Evolutionary conservation across 2,329 filamentous ascomycete genomes (phyloP).

Genomic region (Coniochaeta ligniaria): DNA sequence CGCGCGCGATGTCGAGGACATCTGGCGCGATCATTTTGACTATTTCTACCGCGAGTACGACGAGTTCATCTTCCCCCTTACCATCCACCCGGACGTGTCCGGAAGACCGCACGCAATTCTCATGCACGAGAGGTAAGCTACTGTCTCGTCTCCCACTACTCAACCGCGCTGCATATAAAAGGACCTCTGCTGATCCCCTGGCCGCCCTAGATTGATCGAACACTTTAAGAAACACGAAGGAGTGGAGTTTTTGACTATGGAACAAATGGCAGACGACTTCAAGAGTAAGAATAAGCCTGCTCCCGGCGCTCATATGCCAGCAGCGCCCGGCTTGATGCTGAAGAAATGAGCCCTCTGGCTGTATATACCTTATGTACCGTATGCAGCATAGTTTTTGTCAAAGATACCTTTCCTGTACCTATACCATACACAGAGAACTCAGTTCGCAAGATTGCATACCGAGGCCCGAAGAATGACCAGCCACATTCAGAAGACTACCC

Average conservation of each 20-base stretch:
- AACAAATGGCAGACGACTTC: constrained; percentile 66
- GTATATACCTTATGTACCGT: no score
- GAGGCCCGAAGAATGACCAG: no score
- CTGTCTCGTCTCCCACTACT: not conserved
- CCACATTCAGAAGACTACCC: not conserved
- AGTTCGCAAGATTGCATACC: no score
- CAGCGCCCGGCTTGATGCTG: constrained; percentile 43
- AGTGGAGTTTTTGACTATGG: constrained; percentile 62
- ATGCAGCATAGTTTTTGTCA: not conserved
- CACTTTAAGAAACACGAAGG: constrained; percentile 56
- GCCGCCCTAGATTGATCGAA: constrained; percentile 43
- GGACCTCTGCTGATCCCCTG: not conserved
- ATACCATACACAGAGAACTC: not conserved
- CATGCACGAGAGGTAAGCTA: constrained; percentile 58
- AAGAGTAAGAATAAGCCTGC: constrained; percentile 56
- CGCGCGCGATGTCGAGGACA: constrained; percentile 49
- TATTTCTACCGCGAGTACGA: constrained; percentile 74
- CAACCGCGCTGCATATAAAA: not conserved
- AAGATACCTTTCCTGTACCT: not conserved
- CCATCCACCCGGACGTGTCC: constrained; percentile 66
- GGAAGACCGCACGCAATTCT: constrained; percentile 63
- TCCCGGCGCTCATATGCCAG: constrained; percentile 54
- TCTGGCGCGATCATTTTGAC: constrained; percentile 61
- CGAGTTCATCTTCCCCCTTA: constrained; percentile 71
- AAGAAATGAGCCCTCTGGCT: constrained; percentile 21